Evolutionary conservation across 768 basidiomycete species (phyloP).

Genomic region (Lactarius pseudohatsudake): DNA sequence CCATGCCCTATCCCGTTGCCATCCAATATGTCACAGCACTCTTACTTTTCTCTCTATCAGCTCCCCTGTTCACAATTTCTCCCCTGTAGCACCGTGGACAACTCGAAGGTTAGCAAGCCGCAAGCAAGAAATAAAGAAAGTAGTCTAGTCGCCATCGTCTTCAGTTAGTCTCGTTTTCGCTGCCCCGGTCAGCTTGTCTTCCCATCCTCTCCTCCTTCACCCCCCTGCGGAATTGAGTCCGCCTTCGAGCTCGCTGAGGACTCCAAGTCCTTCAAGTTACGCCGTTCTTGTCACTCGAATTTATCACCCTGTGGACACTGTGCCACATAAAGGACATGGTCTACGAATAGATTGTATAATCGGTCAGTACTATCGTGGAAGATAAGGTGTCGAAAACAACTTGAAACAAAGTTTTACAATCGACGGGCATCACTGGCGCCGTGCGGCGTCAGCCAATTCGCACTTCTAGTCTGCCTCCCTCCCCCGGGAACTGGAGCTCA

Average conservation of each 20-base stretch:
- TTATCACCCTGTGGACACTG: not conserved
- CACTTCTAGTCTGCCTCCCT: not conserved
- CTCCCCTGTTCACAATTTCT: too few species aligned
- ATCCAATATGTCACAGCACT: too few species aligned
- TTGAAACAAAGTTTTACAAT: too few species aligned
- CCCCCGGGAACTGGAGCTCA: not conserved
- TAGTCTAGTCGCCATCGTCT: not conserved
- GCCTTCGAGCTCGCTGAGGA: not conserved
- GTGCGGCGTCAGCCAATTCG: too few species aligned
- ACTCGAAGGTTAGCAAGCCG: not conserved
- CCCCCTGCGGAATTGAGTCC: not conserved
- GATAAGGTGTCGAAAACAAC: too few species aligned
- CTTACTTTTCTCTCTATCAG: too few species aligned
- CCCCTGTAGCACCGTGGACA: not conserved
- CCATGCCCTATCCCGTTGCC: too few species aligned
- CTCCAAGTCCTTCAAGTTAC: not conserved
- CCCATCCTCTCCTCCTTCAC: not conserved
- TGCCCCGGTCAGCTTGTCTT: too few species aligned
- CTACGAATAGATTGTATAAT: not conserved
- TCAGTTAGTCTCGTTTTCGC: not conserved
- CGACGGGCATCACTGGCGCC: too few species aligned
- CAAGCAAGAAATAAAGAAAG: not conserved
- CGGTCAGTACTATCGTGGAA: not conserved
- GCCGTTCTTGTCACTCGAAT: too few species aligned
- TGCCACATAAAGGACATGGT: not conserved